Percentiles rank a stretch among this genome's conserved stretches.
Conservation (phyloP, 2,329 filamentous ascomycete genomes). For the Phyllosticta citriasiana region DNA sequence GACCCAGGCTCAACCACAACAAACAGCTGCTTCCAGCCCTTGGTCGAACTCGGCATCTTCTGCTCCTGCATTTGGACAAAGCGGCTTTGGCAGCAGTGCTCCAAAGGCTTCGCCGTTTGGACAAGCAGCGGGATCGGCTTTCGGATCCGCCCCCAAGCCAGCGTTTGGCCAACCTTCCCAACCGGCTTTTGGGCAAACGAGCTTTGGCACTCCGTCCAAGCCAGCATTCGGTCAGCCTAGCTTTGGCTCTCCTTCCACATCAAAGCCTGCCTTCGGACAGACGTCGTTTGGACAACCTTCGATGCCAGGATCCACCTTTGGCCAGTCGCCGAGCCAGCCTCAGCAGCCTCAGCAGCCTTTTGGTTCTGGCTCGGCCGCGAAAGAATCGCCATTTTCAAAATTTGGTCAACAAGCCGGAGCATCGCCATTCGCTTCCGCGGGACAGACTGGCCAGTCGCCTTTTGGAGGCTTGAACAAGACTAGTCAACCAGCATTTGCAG, state of each 20-base stretch:
- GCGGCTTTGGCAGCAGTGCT: constrained; percentile 18
- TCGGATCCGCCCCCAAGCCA: neutral
- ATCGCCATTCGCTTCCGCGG: constrained; percentile 1
- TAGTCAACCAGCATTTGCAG: neutral
- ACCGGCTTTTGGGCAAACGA: constrained; percentile 19
- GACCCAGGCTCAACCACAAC: constrained; percentile 11
- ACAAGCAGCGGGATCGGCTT: neutral
- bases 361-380: neutral
- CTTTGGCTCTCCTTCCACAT: constrained; percentile 16
- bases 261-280: constrained; percentile 8
- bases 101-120: neutral
- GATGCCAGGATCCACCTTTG: constrained; percentile 11
- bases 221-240: constrained; percentile 11
- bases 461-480: constrained; percentile 14
- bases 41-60: constrained; percentile 16
- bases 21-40: constrained; percentile 12
- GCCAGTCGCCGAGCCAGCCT: neutral
- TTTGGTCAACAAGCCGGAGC: constrained; percentile 1
- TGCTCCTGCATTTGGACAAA: constrained; percentile 19
- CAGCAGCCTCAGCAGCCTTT: neutral
- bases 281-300: constrained; percentile 18
- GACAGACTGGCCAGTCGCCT: constrained; percentile 17
- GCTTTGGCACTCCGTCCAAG: constrained; percentile 16
- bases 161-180: neutral
- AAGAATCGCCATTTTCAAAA: constrained; percentile 5